These are phyloP conservation scores for Chaetomiaceae sp. DNA, from an alignment of 2,329 filamentous ascomycete genomes.

Conservation along the genomic window DNA sequence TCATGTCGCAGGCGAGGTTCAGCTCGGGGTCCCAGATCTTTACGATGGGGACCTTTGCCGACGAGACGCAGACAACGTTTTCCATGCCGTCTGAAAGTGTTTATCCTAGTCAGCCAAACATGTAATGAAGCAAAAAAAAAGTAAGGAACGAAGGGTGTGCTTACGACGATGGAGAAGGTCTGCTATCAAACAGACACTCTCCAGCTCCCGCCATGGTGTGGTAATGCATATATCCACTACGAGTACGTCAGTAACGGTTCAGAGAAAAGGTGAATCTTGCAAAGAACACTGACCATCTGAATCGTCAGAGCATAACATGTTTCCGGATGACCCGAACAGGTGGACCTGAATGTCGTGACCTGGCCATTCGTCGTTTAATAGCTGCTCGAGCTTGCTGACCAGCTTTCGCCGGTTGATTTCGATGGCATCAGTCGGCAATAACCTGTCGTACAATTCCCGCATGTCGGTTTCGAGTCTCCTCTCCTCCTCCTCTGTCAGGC, in stretches of 20 bases:
- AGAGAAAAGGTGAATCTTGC: not conserved
- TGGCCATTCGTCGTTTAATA: conserved; percentile 89
- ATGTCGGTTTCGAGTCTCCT: conserved; percentile 74
- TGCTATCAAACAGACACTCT: conserved; percentile 86
- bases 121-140: no score
- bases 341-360: conserved; percentile 84
- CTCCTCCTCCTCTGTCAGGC: conserved; percentile 68
- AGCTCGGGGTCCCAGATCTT: conserved; percentile 98
- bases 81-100: conserved; percentile 77
- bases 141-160: conserved; percentile 33
- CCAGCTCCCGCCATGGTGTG: conserved; percentile 79
- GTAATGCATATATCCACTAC: conserved; percentile 96
- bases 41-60: conserved; percentile 95
- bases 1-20: conserved; percentile 89
- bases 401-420: conserved; percentile 70
- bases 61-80: conserved; percentile 88
- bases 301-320: conserved; percentile 88
- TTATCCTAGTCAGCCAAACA: conserved; percentile 5
- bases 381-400: conserved; percentile 78
- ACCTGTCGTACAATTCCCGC: conserved; percentile 74
- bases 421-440: conserved; percentile 77
- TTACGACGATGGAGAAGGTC: conserved; percentile 78
- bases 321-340: conserved; percentile 97
- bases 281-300: conserved; percentile 79
- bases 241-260: conserved; percentile 29